Conservation (phyloP, 1,284 basidiomycete species). For the Cryptococcus sp. region DNA sequence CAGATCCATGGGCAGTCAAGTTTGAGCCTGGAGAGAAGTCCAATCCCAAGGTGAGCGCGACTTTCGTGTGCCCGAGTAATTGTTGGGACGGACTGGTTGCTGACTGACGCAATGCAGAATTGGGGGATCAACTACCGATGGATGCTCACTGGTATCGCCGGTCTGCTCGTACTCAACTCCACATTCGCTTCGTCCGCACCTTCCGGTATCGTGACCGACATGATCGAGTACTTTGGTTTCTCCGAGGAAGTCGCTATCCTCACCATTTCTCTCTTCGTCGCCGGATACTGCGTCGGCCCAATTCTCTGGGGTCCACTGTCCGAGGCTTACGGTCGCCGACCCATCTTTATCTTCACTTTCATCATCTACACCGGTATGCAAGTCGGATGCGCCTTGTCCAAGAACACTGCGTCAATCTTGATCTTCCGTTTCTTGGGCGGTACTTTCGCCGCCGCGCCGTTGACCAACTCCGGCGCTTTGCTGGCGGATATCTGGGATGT, state of each 20-base stretch:
- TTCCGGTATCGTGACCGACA: conserved; percentile 46
- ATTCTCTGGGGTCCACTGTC: conserved; percentile 61
- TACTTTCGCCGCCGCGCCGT: conserved; percentile 57
- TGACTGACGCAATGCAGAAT: conserved; percentile 53
- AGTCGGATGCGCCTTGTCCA: conserved; percentile 64
- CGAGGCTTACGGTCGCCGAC: conserved; percentile 61
- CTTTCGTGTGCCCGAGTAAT: neutral
- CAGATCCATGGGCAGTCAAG: conserved; percentile 45
- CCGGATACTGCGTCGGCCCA: conserved; percentile 62
- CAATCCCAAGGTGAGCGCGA: conserved; percentile 49
- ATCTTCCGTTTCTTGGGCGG: conserved; percentile 70
- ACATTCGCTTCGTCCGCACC: conserved; percentile 55
- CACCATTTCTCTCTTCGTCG: conserved; percentile 51
- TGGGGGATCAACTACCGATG: conserved; percentile 63
- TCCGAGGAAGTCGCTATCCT: conserved; percentile 59
- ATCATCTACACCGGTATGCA: conserved; percentile 62
- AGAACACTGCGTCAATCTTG: conserved; percentile 64
- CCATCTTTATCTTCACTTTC: conserved; percentile 69
- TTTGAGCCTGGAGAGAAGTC: conserved; percentile 49
- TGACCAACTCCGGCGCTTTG: conserved; percentile 58
- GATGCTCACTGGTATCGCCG: conserved; percentile 65
- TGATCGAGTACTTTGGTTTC: conserved; percentile 61
- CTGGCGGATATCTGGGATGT: conserved; percentile 68
- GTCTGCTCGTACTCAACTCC: conserved; percentile 68
- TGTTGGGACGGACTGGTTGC: neutral